Percentiles rank a stretch among this genome's conserved stretches.
Evolutionary conservation across 2,329 filamentous ascomycete species (phyloP).

Genomic region (Xylariaceae sp.): DNA sequence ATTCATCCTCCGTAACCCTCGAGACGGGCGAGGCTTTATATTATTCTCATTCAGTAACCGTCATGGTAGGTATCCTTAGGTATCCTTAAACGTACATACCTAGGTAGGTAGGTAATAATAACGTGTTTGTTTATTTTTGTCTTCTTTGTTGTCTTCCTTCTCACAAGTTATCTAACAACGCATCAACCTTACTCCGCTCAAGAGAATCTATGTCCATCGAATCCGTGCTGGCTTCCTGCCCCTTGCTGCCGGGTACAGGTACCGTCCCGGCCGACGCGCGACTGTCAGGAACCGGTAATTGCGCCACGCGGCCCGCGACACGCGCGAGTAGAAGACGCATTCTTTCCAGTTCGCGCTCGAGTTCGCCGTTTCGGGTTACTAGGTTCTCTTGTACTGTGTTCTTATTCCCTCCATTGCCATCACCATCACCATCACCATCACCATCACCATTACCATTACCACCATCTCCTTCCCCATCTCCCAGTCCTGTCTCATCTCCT

Average conservation of each 20-base stretch:
- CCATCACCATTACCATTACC: too few species aligned
- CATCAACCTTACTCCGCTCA: conserved; percentile 40
- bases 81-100: too few species aligned
- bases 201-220: conserved; percentile 34
- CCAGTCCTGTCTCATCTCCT: neutral
- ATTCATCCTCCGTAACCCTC: too few species aligned
- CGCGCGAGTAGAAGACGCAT: conserved; percentile 59
- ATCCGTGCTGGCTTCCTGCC: conserved; percentile 3
- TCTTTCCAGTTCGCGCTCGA: conserved; percentile 61
- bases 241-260: neutral
- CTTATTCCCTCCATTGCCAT: too few species aligned
- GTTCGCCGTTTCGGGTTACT: conserved; percentile 56
- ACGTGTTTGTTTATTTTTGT: neutral
- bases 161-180: conserved; percentile 36
- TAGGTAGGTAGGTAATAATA: too few species aligned
- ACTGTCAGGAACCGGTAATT: conserved; percentile 27
- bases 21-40: too few species aligned
- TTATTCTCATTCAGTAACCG: too few species aligned
- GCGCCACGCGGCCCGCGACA: conserved; percentile 49
- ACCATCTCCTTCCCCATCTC: neutral
- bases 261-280: too few species aligned
- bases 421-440: too few species aligned
- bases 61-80: too few species aligned
- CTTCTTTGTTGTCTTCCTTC: neutral
- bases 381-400: conserved; percentile 57